Evolutionary conservation across 2,329 filamentous ascomycete genomes (phyloP).

Genomic region (Sporothrix phasma): DNA sequence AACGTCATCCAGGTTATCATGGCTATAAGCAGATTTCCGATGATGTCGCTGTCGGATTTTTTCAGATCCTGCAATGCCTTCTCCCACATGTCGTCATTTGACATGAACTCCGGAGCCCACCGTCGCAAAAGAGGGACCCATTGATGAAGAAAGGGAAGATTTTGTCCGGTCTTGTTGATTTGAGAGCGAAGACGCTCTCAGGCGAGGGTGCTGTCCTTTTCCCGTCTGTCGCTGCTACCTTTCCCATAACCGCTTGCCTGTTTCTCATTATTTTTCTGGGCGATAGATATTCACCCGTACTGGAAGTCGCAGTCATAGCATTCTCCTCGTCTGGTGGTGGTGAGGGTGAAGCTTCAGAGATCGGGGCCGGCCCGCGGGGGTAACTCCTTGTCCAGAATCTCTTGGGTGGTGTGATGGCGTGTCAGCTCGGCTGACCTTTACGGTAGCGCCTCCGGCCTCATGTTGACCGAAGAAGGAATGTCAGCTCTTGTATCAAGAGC

Average conservation of each 20-base stretch:
- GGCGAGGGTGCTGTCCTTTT: not conserved
- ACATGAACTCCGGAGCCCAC: not conserved
- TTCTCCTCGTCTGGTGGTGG: not conserved
- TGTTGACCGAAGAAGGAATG: conserved; percentile 4
- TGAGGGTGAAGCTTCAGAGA: conserved; percentile 2
- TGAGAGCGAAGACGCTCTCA: not conserved
- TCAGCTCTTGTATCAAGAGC: conserved; percentile 4
- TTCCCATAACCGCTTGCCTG: not conserved
- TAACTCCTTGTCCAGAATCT: not conserved
- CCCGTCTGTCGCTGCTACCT: no score
- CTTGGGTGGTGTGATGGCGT: not conserved
- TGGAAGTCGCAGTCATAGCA: not conserved
- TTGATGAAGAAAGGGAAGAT: not conserved
- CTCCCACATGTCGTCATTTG: not conserved
- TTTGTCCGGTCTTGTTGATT: not conserved
- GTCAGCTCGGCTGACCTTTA: not conserved
- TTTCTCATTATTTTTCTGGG: not conserved
- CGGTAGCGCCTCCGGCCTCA: not conserved
- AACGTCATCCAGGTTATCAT: not conserved
- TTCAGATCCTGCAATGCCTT: not conserved
- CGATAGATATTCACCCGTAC: no score
- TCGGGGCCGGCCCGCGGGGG: not conserved
- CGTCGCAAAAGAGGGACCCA: not conserved
- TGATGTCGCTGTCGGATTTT: not conserved
- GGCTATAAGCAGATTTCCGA: not conserved